These are phyloP conservation scores for Gynostemma pentaphyllum DNA, from an alignment of 306 rosid genomes.

Conservation along the genomic window DNA sequence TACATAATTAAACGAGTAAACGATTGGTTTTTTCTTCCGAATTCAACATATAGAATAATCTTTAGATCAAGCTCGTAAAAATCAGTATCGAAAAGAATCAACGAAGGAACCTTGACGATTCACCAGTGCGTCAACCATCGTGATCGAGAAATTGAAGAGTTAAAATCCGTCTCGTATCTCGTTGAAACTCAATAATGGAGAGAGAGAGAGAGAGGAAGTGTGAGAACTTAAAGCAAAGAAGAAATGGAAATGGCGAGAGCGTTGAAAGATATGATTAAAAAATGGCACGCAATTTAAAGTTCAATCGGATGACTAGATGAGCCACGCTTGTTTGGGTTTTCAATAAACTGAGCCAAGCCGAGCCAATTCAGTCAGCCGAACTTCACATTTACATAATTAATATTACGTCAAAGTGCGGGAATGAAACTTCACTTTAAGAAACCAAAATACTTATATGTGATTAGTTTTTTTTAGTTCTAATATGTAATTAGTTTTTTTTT, in stretches of 20 bases:
- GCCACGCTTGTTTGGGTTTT: not conserved
- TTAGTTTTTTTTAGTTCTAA: no score
- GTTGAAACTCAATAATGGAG: not conserved
- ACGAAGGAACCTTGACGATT: slow-evolving; percentile 1
- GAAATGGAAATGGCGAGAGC: not conserved
- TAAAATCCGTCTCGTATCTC: not conserved
- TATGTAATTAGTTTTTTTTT: no score
- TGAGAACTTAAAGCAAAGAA: not conserved
- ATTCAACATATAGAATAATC: not conserved
- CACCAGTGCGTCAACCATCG: not conserved
- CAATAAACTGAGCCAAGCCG: no score
- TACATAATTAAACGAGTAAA: not conserved
- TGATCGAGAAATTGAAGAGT: not conserved
- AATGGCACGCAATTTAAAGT: not conserved
- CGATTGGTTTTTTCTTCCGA: no score
- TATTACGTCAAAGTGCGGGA: no score
- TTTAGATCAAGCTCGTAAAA: not conserved
- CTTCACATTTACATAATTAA: no score
- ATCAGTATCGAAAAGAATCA: not conserved
- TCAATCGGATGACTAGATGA: not conserved
- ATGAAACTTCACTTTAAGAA: no score
- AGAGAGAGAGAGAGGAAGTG: not conserved
- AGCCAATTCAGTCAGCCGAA: no score
- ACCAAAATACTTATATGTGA: no score
- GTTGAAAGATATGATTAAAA: no score